A percentile compares a stretch with the other conserved stretches of the same genome.
phyloP scores from a whole-genome alignment of 306 rosid genomes.

The Malus sylvestris region DNA sequence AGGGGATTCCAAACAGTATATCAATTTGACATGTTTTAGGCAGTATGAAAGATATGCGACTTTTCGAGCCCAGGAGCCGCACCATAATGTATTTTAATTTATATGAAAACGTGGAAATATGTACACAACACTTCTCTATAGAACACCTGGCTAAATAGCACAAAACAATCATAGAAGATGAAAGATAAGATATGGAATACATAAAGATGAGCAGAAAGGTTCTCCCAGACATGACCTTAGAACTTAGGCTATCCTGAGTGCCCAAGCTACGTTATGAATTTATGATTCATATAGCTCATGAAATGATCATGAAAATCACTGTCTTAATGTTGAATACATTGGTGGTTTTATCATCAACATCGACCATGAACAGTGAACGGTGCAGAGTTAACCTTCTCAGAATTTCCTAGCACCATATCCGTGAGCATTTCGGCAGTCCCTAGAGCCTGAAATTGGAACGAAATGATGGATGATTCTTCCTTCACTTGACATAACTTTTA shows the following conservation, averaged over 20 bases:
- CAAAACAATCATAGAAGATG: background rate
- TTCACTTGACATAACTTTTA: background rate
- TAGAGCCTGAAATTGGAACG: conserved; percentile 54
- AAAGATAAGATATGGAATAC: background rate
- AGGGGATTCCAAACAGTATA: conserved; percentile 55
- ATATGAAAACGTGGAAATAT: background rate
- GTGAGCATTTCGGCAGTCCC: conserved; percentile 84
- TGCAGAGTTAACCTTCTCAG: conserved; percentile 35
- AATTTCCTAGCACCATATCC: conserved; percentile 58
- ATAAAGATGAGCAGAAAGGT: background rate
- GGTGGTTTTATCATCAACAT: conserved; percentile 17
- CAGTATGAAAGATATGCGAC: background rate
- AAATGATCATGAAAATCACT: background rate
- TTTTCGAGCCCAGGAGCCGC: background rate
- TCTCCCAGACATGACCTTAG: background rate
- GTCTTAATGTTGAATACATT: background rate
- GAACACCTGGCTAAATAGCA: background rate
- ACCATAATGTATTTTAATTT: background rate
- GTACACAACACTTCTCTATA: background rate
- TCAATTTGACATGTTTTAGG: conserved; percentile 27
- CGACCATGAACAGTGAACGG: conserved; percentile 52
- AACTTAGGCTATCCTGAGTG: background rate
- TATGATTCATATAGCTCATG: background rate
- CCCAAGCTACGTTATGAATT: background rate
- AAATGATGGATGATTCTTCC: conserved; percentile 10